These are phyloP conservation scores for Crotalaria pallida DNA, from an alignment of 306 rosid genomes.

Conservation along the genomic window DNA sequence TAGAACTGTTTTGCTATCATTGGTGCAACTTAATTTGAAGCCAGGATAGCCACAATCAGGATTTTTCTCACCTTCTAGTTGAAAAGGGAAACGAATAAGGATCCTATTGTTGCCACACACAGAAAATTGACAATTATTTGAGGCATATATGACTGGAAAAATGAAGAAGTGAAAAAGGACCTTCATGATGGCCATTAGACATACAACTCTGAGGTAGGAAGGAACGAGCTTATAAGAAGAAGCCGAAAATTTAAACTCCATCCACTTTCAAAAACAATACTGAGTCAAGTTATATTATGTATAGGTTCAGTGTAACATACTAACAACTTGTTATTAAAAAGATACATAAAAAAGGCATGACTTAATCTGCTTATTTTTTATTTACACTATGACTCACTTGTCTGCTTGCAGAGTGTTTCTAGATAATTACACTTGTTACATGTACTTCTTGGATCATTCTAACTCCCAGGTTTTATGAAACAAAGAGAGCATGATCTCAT, in stretches of 20 bases:
- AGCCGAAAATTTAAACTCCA: neutral
- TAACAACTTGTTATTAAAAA: no score
- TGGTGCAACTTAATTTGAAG: slow-evolving; percentile 50
- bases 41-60: slow-evolving; percentile 66
- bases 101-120: slow-evolving; percentile 27
- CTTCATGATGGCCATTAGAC: slow-evolving; percentile 37
- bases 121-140: slow-evolving; percentile 34
- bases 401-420: no score
- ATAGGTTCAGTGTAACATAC: neutral
- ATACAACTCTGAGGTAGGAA: slow-evolving; percentile 1
- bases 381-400: no score
- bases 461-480: no score
- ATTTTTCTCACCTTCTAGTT: slow-evolving; percentile 19
- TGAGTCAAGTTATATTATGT: slow-evolving; percentile 32
- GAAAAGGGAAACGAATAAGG: slow-evolving; percentile 67
- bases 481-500: no score
- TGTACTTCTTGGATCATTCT: no score
- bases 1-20: slow-evolving; percentile 26
- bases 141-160: slow-evolving; percentile 28
- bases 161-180: slow-evolving; percentile 34
- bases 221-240: slow-evolving; percentile 12
- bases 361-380: no score
- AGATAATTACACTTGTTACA: no score
- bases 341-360: neutral
- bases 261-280: slow-evolving; percentile 13